These are phyloP conservation scores for Bruguiera parviflora DNA, from an alignment of 345 rosid genomes.

Conservation along the genomic window DNA sequence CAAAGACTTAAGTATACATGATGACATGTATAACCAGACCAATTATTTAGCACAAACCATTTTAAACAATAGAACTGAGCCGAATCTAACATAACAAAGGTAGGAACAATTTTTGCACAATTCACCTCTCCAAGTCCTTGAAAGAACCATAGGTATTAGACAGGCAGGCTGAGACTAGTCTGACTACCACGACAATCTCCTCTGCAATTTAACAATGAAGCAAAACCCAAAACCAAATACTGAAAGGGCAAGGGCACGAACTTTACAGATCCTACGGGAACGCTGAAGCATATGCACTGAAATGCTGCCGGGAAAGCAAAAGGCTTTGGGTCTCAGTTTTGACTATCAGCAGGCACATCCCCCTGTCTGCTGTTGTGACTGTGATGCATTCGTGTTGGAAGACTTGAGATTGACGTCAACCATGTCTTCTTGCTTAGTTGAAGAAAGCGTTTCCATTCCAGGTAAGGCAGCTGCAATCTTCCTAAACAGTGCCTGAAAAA, in stretches of 20 bases:
- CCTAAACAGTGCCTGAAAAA: constrained; percentile 65
- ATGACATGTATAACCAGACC: no score
- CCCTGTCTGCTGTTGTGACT: constrained; percentile 65
- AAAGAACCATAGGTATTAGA: constrained; percentile 13
- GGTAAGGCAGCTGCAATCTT: constrained; percentile 93
- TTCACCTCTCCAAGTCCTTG: no score
- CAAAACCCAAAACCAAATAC: constrained; percentile 24
- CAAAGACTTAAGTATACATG: no score
- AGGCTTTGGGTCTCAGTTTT: constrained; percentile 4
- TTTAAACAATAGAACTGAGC: constrained; percentile 3
- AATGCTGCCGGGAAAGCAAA: not conserved
- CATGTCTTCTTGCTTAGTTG: constrained; percentile 89
- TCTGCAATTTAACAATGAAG: constrained; percentile 11
- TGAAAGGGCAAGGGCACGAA: constrained; percentile 17
- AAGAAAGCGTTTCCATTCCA: constrained; percentile 89
- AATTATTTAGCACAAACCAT: not conserved
- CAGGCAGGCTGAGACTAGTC: constrained; percentile 30
- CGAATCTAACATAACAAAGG: not conserved
- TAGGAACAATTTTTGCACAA: no score
- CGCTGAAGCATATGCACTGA: not conserved
- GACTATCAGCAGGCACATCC: constrained; percentile 67
- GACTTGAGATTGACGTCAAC: constrained; percentile 92
- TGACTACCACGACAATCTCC: constrained; percentile 21
- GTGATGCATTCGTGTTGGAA: constrained; percentile 56
- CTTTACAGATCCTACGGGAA: constrained; percentile 27